Evolutionary conservation across 768 basidiomycete species (phyloP).

Genomic region (Agrocybe pediades): DNA sequence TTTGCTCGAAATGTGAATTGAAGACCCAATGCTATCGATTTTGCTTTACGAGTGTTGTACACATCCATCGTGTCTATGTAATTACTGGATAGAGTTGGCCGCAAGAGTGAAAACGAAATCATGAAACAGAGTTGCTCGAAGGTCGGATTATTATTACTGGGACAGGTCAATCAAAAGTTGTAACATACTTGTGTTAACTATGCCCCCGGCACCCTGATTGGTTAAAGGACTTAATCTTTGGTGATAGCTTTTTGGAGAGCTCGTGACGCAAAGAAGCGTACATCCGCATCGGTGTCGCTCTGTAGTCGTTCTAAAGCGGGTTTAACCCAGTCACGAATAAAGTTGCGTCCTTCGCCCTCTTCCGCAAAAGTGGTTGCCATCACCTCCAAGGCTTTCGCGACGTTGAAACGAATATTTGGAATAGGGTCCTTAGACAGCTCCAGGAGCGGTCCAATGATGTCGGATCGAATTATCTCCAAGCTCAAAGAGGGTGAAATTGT

Average conservation of each 20-base stretch:
- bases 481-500: constrained; percentile 93
- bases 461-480: constrained; percentile 78
- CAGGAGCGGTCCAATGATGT: constrained; percentile 83
- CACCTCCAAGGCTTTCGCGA: constrained; percentile 92
- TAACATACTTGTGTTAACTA: background rate
- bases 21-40: background rate
- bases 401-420: constrained; percentile 99
- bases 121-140: constrained; percentile 1
- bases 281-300: constrained; percentile 92
- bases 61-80: constrained; percentile 2
- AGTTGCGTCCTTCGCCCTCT: constrained; percentile 68
- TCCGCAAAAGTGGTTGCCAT: constrained; percentile 72
- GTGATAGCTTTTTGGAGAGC: constrained; percentile 62
- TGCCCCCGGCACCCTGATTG: background rate
- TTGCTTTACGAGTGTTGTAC: background rate
- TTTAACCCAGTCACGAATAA: constrained; percentile 72
- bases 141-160: background rate
- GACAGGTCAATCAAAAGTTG: background rate
- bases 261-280: constrained; percentile 88
- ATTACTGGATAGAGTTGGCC: constrained; percentile 9
- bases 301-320: constrained; percentile 88
- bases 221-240: constrained; percentile 15
- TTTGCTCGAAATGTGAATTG: no score
- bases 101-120: constrained; percentile 3
- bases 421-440: constrained; percentile 87